These are phyloP conservation scores for Ceratocystis diversiconidia DNA, from an alignment of 2,329 filamentous ascomycete genomes.

Conservation along the genomic window DNA sequence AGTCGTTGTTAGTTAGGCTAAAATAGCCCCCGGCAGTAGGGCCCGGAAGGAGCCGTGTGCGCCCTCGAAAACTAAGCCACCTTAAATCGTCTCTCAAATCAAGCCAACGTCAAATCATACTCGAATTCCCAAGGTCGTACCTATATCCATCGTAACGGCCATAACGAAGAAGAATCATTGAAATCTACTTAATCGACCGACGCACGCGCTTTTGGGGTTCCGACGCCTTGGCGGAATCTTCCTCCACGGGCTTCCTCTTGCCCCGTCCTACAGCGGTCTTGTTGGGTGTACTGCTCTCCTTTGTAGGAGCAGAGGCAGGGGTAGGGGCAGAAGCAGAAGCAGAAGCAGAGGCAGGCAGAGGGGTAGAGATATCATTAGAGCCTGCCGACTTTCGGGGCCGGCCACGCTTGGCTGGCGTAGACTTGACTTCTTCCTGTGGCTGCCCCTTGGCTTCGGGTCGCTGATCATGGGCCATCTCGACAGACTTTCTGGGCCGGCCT, in stretches of 20 bases:
- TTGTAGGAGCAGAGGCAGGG: neutral
- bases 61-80: too few species aligned
- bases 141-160: too few species aligned
- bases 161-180: neutral
- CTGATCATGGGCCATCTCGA: constrained; percentile 20
- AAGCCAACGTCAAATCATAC: too few species aligned
- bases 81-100: neutral
- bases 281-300: neutral
- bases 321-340: neutral
- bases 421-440: constrained; percentile 15
- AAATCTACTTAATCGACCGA: constrained; percentile 12
- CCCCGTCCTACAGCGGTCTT: constrained; percentile 7
- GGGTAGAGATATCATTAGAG: neutral
- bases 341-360: neutral
- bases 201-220: constrained; percentile 11
- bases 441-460: constrained; percentile 2
- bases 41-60: too few species aligned
- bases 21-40: too few species aligned
- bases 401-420: constrained; percentile 11
- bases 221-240: neutral
- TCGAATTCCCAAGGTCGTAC: too few species aligned
- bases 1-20: neutral
- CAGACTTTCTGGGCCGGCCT: constrained; percentile 22
- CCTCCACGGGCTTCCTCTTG: constrained; percentile 13
- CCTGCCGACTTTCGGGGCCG: constrained; percentile 13